phyloP scores from a whole-genome alignment of 148 eudicot genomes.

The Suaeda aralocaspica region DNA sequence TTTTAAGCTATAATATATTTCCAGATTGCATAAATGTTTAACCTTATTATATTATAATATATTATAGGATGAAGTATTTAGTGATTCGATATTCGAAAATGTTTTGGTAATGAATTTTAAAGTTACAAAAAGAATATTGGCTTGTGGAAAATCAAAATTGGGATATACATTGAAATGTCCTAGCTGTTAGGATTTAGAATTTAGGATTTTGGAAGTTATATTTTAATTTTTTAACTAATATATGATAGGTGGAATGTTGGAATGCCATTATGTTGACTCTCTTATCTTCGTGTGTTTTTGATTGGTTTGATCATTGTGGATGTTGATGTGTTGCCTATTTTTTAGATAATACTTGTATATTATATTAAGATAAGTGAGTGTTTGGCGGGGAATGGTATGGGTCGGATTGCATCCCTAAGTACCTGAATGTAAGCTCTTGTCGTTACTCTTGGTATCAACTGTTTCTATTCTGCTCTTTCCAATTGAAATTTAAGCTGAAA shows the following conservation, averaged over 20 bases:
- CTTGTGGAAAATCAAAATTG: background rate
- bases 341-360: background rate
- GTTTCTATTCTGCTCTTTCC: background rate
- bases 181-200: too few species aligned
- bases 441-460: background rate
- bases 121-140: background rate
- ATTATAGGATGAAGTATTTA: background rate
- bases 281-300: background rate
- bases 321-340: background rate
- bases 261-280: background rate
- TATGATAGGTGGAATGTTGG: background rate
- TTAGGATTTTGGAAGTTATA: background rate
- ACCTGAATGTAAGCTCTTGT: background rate
- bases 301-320: background rate
- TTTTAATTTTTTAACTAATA: too few species aligned
- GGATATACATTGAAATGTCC: background rate
- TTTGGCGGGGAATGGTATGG: too few species aligned
- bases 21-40: too few species aligned
- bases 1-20: too few species aligned
- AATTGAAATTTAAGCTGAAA: background rate
- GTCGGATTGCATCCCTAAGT: background rate
- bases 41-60: too few species aligned
- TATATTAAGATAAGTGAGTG: background rate
- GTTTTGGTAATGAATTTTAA: background rate
- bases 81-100: background rate